These are phyloP conservation scores for Alternaria sp. DNA, from an alignment of 2,329 filamentous ascomycete species.

Conservation along the genomic window DNA sequence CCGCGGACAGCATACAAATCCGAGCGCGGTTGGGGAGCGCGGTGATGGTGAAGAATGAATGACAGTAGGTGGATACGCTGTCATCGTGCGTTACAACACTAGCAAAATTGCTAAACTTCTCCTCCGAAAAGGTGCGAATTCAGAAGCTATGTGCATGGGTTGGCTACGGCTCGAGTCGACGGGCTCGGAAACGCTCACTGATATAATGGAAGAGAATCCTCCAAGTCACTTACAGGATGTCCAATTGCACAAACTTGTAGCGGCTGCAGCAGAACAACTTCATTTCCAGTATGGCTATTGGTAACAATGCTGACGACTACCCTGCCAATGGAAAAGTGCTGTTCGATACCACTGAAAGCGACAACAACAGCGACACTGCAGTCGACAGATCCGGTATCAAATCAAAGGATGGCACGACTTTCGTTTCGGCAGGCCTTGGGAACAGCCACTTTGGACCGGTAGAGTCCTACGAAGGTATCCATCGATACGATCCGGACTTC, in stretches of 20 bases:
- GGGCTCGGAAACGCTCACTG: not conserved
- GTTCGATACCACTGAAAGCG: constrained; percentile 28
- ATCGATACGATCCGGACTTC: constrained; percentile 66
- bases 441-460: constrained; percentile 59
- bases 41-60: constrained; percentile 1
- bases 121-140: not conserved
- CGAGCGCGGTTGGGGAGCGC: not conserved
- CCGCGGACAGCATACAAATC: not conserved
- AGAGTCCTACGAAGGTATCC: constrained; percentile 65
- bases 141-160: not conserved
- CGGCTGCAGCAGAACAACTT: constrained; percentile 16
- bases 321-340: constrained; percentile 33
- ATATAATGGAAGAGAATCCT: constrained; percentile 17
- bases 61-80: constrained; percentile 6
- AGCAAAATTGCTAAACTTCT: constrained; percentile 10
- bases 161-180: not conserved
- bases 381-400: constrained; percentile 18
- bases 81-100: constrained; percentile 4
- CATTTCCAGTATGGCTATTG: constrained; percentile 7
- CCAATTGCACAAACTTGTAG: constrained; percentile 7
- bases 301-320: constrained; percentile 10
- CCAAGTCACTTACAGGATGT: constrained; percentile 16
- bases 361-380: constrained; percentile 30
- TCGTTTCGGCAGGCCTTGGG: constrained; percentile 48
- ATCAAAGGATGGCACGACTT: constrained; percentile 43